Conservation (phyloP, 805 yeast species). For the Candida anglica region DNA sequence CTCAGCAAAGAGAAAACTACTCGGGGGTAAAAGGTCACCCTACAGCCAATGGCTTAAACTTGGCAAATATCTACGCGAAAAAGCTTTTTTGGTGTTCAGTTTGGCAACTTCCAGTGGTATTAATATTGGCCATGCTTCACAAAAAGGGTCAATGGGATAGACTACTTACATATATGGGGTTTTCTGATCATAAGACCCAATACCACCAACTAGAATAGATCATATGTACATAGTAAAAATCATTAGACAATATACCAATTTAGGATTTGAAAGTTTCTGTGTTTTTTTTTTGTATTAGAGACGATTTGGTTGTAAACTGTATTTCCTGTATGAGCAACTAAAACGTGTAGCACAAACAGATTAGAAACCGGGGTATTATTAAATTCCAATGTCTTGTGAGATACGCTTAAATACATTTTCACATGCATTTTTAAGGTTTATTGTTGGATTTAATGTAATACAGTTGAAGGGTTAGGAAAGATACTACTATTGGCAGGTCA, state of each 20-base stretch:
- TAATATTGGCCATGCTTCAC: constrained; percentile 89
- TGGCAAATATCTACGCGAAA: constrained; percentile 70
- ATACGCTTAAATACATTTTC: no score
- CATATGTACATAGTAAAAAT: background rate
- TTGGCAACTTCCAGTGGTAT: constrained; percentile 86
- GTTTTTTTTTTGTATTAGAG: no score
- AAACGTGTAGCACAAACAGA: no score
- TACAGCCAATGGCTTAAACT: constrained; percentile 51
- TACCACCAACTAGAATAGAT: background rate
- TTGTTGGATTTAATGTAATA: no score
- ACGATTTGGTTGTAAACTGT: no score
- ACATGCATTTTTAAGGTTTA: no score
- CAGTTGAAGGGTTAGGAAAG: no score
- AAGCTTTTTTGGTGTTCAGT: constrained; percentile 92
- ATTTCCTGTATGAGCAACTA: no score
- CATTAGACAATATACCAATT: background rate
- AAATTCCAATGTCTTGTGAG: no score
- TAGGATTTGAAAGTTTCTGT: no score
- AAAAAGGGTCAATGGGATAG: constrained; percentile 93
- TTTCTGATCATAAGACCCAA: background rate
- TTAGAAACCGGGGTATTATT: no score
- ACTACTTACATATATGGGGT: constrained; percentile 26
- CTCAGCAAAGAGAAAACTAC: constrained; percentile 67
- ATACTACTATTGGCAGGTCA: no score
- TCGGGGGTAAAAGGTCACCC: constrained; percentile 26